Evolutionary conservation across 2,329 filamentous ascomycete genomes (phyloP).

Genomic region (Fusarium sp.): DNA sequence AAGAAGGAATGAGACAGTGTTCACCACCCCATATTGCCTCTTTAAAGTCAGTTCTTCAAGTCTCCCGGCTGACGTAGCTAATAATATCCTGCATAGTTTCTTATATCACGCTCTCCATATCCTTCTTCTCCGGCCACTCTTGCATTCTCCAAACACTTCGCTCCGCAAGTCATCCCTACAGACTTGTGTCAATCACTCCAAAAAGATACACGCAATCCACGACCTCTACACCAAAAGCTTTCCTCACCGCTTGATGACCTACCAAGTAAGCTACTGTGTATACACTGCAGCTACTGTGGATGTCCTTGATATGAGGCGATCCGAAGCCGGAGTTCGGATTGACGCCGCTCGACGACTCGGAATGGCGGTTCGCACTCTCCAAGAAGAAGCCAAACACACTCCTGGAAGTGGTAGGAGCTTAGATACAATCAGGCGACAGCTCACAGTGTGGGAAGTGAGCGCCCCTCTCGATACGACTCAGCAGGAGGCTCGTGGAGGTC

Average conservation of each 20-base stretch:
- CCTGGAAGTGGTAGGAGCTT: background rate
- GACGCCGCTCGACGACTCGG: background rate
- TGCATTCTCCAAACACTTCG: background rate
- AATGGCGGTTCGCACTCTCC: background rate
- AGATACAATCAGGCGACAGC: background rate
- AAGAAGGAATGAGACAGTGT: background rate
- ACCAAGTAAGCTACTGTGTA: constrained; percentile 2
- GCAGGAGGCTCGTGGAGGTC: background rate
- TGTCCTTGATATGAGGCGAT: background rate
- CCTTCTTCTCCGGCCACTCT: background rate
- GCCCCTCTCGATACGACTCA: background rate
- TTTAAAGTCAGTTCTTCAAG: background rate
- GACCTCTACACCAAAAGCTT: background rate
- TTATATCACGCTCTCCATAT: background rate
- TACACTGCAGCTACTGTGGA: background rate
- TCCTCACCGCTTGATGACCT: background rate
- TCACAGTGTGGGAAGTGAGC: background rate
- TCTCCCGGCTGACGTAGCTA: background rate
- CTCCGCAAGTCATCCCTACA: background rate
- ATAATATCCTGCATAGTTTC: background rate
- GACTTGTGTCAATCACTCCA: background rate
- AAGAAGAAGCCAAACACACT: background rate
- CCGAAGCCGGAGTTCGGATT: background rate
- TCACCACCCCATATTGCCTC: background rate
- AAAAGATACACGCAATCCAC: background rate